phyloP scores from a whole-genome alignment of 257 asterid species.

The Penstemon eatonii region DNA sequence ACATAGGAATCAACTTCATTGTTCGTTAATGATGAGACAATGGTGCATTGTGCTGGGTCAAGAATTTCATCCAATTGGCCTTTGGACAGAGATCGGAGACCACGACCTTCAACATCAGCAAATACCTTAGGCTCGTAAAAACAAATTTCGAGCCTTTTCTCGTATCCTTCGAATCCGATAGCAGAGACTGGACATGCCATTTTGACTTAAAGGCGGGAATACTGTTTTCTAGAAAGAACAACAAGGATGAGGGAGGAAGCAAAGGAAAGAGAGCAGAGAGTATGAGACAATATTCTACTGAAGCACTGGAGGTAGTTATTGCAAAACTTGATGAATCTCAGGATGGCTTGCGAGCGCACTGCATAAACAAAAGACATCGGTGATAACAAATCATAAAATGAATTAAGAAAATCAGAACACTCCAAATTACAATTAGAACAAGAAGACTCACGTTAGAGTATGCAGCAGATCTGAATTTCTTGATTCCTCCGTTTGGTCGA shows the following conservation, averaged over 20 bases:
- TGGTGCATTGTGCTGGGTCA: conserved; percentile 42
- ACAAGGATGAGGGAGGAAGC: conserved; percentile 22
- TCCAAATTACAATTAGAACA: not conserved
- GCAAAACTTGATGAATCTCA: conserved; percentile 25
- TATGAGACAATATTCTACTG: conserved; percentile 24
- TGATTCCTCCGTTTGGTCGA: conserved; percentile 63
- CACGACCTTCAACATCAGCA: conserved; percentile 24
- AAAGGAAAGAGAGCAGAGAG: not conserved
- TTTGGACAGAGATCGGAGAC: conserved; percentile 40
- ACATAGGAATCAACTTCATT: conserved; percentile 48
- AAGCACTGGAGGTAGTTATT: conserved; percentile 32
- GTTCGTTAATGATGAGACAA: conserved; percentile 33
- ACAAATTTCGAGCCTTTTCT: conserved; percentile 53
- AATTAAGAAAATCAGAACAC: not conserved
- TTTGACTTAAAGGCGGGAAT: not conserved
- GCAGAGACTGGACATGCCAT: conserved; percentile 36
- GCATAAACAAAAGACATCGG: conserved; percentile 11
- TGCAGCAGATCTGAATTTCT: conserved; percentile 72
- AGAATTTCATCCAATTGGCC: conserved; percentile 39
- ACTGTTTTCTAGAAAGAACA: conserved; percentile 9
- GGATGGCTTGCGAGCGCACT: conserved; percentile 47
- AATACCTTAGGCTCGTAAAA: conserved; percentile 30
- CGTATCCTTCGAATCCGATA: conserved; percentile 49
- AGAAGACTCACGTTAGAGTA: conserved; percentile 55
- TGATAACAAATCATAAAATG: not conserved